Evolutionary conservation across 371 early-diverging fungal species (phyloP).

Genomic region (Mucor saturninus): DNA sequence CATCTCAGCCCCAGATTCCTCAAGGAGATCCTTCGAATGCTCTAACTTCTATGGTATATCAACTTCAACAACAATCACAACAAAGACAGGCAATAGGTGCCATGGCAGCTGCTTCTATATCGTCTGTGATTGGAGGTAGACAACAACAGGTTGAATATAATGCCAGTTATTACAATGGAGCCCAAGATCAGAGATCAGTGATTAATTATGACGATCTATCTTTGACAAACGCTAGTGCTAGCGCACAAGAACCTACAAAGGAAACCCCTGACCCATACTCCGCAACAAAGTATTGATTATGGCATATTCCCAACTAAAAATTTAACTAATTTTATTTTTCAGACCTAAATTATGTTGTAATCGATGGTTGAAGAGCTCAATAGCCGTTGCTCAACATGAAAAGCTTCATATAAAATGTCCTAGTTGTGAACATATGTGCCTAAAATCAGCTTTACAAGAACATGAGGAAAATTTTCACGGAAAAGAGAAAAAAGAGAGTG

Average conservation of each 20-base stretch:
- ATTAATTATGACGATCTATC: constrained; percentile 26
- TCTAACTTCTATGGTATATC: constrained; percentile 24
- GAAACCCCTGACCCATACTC: neutral
- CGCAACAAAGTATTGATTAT: neutral
- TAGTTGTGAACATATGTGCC: constrained; percentile 33
- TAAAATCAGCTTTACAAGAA: constrained; percentile 30
- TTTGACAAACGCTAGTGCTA: neutral
- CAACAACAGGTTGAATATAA: constrained; percentile 8
- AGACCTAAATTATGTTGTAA: constrained; percentile 37
- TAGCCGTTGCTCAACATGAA: constrained; percentile 36
- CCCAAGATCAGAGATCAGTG: constrained; percentile 16
- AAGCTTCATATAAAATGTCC: constrained; percentile 43
- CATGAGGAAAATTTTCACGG: constrained; percentile 43
- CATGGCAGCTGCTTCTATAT: constrained; percentile 36
- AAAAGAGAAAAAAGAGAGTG: constrained; percentile 21
- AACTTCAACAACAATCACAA: constrained; percentile 38
- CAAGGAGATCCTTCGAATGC: constrained; percentile 30
- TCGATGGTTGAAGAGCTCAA: constrained; percentile 30
- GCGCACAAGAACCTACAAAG: neutral
- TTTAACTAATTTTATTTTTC: neutral
- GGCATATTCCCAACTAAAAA: too few species aligned
- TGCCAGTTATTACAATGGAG: constrained; percentile 6
- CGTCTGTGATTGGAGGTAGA: constrained; percentile 21
- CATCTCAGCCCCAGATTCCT: constrained; percentile 9
- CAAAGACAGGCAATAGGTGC: constrained; percentile 20